Conservation (phyloP, 345 rosid genomes). For the Sapria himalayana region DNA sequence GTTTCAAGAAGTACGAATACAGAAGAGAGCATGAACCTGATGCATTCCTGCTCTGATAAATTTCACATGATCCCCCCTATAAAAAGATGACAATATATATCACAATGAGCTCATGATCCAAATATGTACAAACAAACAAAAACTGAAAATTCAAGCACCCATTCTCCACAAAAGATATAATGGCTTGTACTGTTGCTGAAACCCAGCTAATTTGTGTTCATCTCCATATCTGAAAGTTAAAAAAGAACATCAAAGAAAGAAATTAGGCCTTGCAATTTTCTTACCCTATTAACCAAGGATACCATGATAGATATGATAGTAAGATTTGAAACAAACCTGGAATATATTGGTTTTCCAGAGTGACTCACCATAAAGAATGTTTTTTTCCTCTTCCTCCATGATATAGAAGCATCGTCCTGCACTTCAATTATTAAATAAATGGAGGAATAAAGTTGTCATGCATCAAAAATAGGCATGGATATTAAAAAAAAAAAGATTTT, state of each 20-base stretch:
- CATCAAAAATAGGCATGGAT: no score
- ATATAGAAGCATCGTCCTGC: constrained; percentile 92
- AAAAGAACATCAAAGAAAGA: neutral
- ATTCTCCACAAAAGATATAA: constrained; percentile 93
- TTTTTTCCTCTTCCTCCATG: constrained; percentile 99
- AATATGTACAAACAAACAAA: no score
- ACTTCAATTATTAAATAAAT: constrained; percentile 23
- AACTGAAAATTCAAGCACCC: constrained; percentile 39
- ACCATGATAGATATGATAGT: no score
- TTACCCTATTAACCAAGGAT: no score
- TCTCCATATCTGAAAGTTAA: constrained; percentile 63
- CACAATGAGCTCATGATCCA: no score
- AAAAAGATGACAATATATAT: constrained; percentile 7
- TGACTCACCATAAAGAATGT: constrained; percentile 89
- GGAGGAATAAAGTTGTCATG: no score
- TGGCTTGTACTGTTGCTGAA: constrained; percentile 97
- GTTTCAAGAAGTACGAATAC: constrained; percentile 1
- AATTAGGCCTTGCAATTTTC: neutral
- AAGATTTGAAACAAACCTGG: constrained; percentile 31
- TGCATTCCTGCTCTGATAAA: constrained; percentile 80
- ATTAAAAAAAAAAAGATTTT: no score
- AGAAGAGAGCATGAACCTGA: constrained; percentile 31
- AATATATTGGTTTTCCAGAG: constrained; percentile 97
- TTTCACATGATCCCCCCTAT: constrained; percentile 65
- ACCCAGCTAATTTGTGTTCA: constrained; percentile 95